Evolutionary conservation across 2,329 filamentous ascomycete species (phyloP), one percentile per base, ranked within the genome.

Genomic region (Diaporthe eres): DNA sequence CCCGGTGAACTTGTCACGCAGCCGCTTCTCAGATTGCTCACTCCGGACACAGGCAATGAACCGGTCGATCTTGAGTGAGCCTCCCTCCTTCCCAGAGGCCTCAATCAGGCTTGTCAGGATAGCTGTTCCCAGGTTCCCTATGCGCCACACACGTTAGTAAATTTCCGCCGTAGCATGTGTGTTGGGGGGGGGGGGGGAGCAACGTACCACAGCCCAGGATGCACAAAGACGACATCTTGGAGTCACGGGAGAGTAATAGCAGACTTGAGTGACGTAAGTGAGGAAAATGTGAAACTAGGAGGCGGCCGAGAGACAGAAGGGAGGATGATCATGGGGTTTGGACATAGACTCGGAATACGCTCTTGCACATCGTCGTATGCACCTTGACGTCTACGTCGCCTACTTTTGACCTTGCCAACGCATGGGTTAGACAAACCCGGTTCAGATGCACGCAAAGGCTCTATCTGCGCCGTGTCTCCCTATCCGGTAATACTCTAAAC

Each of bases 21-120:
- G 75, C 2, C 78, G 71, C 1, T 78, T 47, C 61, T 78, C 75
- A 3, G 82, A 82, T 3, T 73, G 73, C 25, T 80, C 77, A 15
- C 81, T 83, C 3, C 82, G 78, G 17, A 84, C 82, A 8, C 81
- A 83, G 5, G 80, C 81, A 28, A 80, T 78, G 65, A 81, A 81
- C 77, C 42, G 34, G n/a, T 79, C 79, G 31, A 84, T 79, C 82
- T 82, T 0, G 81, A 79, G 17, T 74, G 65, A 42, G 3, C 15
- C 34, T 22, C 9, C 49, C 15, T 25, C 49, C 15, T 42, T 70
- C 49, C 34, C 65, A 22, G 65, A 53, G 4, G 65, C 65, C 47
- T 42, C 49, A 42, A 70, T 1, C 7, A 70, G 65, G 65, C 65
- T 70, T 55, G 49, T 53, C 34, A 70, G 65, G 65, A 70, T 70